Conservation (phyloP, 2,329 filamentous ascomycete genomes). For the Phaeosphaeriaceae sp. region DNA sequence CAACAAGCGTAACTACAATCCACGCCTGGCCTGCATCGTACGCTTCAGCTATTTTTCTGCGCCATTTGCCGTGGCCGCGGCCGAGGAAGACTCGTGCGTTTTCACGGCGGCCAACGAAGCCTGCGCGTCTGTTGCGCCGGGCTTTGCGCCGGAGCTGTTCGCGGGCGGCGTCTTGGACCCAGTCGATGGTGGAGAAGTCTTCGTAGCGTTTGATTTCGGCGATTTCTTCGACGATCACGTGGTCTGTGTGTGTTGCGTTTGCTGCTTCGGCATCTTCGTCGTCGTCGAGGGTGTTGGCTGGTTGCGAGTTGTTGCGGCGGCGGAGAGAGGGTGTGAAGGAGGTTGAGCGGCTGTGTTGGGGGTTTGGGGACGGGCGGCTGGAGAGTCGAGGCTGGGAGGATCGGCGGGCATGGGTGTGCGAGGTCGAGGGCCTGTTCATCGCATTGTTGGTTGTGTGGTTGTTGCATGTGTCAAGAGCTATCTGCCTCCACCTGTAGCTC, state of each 20-base stretch:
- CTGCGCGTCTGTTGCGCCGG: slow-evolving; percentile 71
- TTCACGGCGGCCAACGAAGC: slow-evolving; percentile 33
- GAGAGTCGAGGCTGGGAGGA: slow-evolving; percentile 26
- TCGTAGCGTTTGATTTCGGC: slow-evolving; percentile 98
- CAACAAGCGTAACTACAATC: slow-evolving; percentile 95
- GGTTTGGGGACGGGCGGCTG: slow-evolving; percentile 10
- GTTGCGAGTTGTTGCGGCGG: slow-evolving; percentile 71
- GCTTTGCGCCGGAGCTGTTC: slow-evolving; percentile 84
- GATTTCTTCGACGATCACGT: slow-evolving; percentile 90
- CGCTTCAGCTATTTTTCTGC: slow-evolving; percentile 78
- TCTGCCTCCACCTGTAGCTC: slow-evolving; percentile 5
- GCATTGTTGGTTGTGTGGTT: slow-evolving; percentile 37
- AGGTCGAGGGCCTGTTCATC: slow-evolving; percentile 54
- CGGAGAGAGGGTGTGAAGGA: slow-evolving; percentile 61
- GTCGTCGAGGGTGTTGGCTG: slow-evolving; percentile 65
- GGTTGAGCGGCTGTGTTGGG: slow-evolving; percentile 36
- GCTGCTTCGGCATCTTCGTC: slow-evolving; percentile 66
- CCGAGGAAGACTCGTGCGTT: slow-evolving; percentile 63
- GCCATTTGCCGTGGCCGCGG: slow-evolving; percentile 67
- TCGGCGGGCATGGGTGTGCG: slow-evolving; percentile 32
- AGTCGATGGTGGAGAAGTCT: slow-evolving; percentile 98
- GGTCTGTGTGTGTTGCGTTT: slow-evolving; percentile 62
- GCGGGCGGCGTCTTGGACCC: slow-evolving; percentile 95
- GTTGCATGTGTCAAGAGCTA: no score
- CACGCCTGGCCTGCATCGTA: slow-evolving; percentile 97